Base-by-base conservation (phyloP, 2,329 filamentous ascomycete genomes). In the Sclerotiophoma versabilis region DNA sequence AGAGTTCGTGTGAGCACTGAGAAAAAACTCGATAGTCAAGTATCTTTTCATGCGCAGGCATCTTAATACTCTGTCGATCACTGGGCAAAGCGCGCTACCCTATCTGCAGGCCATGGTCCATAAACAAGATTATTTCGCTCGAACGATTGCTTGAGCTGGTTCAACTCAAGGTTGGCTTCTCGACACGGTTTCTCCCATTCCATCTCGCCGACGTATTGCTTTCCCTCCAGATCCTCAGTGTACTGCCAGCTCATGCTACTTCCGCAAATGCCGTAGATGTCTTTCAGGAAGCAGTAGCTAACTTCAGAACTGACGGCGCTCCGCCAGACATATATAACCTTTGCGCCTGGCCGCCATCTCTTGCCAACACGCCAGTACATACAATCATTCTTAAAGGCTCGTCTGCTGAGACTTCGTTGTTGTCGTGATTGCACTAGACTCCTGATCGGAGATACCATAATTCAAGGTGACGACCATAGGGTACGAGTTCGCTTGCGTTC, bases 281-380 rank as follows among this genome's bases (percentile, higher is more conserved):
- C 44, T n/a, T 23, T 30, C 7, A 47, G 5, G n/a, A 47, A 47
- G 17, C 44, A 38, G 25, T 38, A 38, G 1, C 23, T 37, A 15
- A 37, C 44, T 14, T 22, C 25, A 3, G 17, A 2, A 2, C 33
- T 33, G 9, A 38, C 23, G 15, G 33, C 17, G 1, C 7, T 8
- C 11, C 25, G 44, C 33, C 44, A 38, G 1, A 33, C 23, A 2
- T 37, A 15, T 1, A 47, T 12, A 14, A 30, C 26, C 5, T 4
- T 9, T 11, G 15, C 4, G 11, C 29, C 25, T 20, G 44, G 33
- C 11, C 33, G 25, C 44, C 44, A 47, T 30, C 33, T 37, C 4
- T 47, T 12, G 3, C 44, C 44, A 2, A 47, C 43, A 14, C 43
- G 44, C 44, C 44, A 37, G 17, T 47, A 47, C 15, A 38, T 38